Conservation (phyloP, 2,329 filamentous ascomycete genomes). For the Xylaria hypoxylon region DNA sequence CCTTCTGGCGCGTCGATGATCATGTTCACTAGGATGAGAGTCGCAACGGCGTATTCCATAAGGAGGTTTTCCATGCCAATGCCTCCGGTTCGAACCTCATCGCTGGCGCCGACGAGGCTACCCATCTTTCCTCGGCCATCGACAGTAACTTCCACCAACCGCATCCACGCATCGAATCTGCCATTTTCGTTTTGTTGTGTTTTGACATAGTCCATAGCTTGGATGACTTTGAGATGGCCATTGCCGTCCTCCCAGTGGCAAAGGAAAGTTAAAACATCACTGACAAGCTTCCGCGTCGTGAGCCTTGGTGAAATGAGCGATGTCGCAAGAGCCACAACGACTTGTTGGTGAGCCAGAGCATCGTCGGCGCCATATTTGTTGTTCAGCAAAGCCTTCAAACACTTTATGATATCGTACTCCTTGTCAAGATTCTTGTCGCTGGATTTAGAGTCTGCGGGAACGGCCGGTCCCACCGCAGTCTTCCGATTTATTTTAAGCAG, state of each 20-base stretch:
- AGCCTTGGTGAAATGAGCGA: conserved; percentile 90
- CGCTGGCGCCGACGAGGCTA: conserved; percentile 94
- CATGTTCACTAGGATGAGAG: conserved; percentile 96
- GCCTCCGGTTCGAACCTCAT: conserved; percentile 93
- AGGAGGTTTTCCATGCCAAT: conserved; percentile 98
- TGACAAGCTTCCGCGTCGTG: conserved; percentile 92
- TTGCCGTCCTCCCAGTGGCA: conserved; percentile 91
- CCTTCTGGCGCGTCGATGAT: conserved; percentile 90
- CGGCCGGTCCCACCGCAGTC: conserved; percentile 77
- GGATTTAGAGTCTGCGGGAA: conserved; percentile 65
- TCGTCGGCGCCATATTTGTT: conserved; percentile 99
- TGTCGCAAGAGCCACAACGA: conserved; percentile 86
- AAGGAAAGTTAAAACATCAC: conserved; percentile 94
- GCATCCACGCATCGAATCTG: conserved; percentile 98
- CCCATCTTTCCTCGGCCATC: conserved; percentile 99
- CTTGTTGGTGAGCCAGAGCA: conserved; percentile 88
- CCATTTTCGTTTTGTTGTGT: conserved; percentile 89
- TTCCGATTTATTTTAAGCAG: conserved; percentile 93
- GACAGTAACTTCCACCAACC: conserved; percentile 94
- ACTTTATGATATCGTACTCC: conserved; percentile 98
- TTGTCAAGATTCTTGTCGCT: conserved; percentile 86
- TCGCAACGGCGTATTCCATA: conserved; percentile 98
- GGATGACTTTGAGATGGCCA: conserved; percentile 92
- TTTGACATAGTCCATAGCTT: conserved; percentile 93
- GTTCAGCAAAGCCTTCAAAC: conserved; percentile 97